Conservation (phyloP, 2,329 filamentous ascomycete species). For the Calonectria hawksworthii region DNA sequence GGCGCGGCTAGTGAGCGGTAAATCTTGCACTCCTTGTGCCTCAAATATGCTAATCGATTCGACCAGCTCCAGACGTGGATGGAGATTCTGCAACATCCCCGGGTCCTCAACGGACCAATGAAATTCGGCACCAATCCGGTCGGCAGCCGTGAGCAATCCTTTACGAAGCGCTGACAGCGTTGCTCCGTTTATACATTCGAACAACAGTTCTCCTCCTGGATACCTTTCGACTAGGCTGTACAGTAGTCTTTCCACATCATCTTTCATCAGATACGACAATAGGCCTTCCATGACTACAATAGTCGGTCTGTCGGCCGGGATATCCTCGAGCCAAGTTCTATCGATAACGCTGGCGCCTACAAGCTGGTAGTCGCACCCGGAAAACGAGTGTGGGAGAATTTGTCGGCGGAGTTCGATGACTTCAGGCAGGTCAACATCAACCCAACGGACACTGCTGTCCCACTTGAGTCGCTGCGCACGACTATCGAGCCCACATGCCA, state of each 20-base stretch:
- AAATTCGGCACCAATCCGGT: neutral
- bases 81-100: neutral
- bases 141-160: neutral
- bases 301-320: neutral
- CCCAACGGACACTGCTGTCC: neutral
- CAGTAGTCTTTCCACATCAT: neutral
- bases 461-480: neutral
- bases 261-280: neutral
- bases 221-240: neutral
- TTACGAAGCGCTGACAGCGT: neutral
- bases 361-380: neutral
- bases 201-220: neutral
- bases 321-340: neutral
- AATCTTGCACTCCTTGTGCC: neutral
- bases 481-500: neutral
- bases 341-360: neutral
- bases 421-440: neutral
- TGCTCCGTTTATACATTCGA: neutral
- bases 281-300: neutral
- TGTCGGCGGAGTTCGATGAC: neutral
- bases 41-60: neutral
- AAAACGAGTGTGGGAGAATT: neutral
- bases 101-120: neutral
- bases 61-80: neutral
- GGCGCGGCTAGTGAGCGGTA: neutral